A percentile compares a stretch with the other conserved stretches of the same genome.
Evolutionary conservation across 2,329 filamentous ascomycete genomes (phyloP).

Genomic region (Emydomyces testavorans): DNA sequence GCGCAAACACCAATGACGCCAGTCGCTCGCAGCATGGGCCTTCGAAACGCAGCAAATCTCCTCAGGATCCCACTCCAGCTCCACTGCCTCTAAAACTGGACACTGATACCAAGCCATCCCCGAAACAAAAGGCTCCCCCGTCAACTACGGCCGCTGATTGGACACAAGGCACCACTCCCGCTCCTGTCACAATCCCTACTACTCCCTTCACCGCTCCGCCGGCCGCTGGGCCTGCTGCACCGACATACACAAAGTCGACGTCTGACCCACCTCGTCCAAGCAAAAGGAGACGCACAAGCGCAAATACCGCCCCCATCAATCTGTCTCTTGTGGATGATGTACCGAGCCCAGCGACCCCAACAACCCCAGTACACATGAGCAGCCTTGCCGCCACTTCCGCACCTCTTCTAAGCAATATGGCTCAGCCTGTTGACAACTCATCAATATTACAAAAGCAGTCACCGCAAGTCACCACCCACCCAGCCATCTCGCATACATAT

Average conservation of each 20-base stretch:
- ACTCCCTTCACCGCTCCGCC: constrained; percentile 18
- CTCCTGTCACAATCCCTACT: constrained; percentile 16
- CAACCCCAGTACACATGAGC: constrained; percentile 15
- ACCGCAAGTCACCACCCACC: constrained; percentile 15
- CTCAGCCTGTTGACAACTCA: constrained; percentile 1
- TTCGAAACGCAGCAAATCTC: constrained; percentile 16
- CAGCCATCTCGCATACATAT: constrained; percentile 21
- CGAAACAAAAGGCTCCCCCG: constrained; percentile 14
- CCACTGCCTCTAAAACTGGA: constrained; percentile 19
- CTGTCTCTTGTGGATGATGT: constrained; percentile 47
- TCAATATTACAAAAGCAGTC: constrained; percentile 4
- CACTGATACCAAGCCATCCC: constrained; percentile 22
- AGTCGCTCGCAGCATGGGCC: constrained; percentile 7
- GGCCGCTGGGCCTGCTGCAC: constrained; percentile 17
- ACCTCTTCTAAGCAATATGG: neutral
- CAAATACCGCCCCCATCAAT: constrained; percentile 40
- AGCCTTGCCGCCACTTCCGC: constrained; percentile 7
- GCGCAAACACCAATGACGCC: constrained; percentile 23
- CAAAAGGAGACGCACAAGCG: constrained; percentile 28
- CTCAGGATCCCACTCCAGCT: constrained; percentile 10
- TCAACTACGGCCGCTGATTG: constrained; percentile 26
- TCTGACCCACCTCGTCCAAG: constrained; percentile 41
- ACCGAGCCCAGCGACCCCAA: constrained; percentile 28
- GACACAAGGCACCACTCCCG: constrained; percentile 26
- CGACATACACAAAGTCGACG: constrained; percentile 42